Conservation (phyloP, 371 early-diverging fungal species). For the Zychaea mexicana region DNA sequence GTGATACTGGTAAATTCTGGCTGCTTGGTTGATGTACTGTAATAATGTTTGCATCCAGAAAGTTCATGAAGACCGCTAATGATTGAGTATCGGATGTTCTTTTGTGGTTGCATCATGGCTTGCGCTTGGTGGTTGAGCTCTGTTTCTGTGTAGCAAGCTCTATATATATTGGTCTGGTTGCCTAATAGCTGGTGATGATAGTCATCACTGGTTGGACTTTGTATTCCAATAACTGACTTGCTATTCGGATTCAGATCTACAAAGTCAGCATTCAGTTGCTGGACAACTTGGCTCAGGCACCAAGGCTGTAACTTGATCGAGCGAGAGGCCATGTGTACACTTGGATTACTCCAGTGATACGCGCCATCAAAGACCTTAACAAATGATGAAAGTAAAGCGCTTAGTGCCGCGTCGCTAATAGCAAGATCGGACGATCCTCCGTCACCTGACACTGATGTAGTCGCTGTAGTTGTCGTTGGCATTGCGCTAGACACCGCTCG, state of each 20-base stretch:
- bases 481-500: conserved; percentile 26
- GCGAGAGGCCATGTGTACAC: conserved; percentile 50
- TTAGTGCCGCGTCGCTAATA: background rate
- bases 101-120: background rate
- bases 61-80: conserved; percentile 58
- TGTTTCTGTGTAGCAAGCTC: background rate
- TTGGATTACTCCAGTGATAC: conserved; percentile 51
- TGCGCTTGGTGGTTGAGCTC: background rate
- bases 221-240: conserved; percentile 25
- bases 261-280: conserved; percentile 35
- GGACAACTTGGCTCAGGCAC: conserved; percentile 40
- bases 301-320: conserved; percentile 31
- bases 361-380: conserved; percentile 49
- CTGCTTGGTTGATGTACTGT: background rate
- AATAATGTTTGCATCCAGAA: background rate
- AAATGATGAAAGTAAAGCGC: conserved; percentile 29
- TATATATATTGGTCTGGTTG: background rate
- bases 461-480: background rate
- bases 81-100: conserved; percentile 44
- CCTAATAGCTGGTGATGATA: background rate
- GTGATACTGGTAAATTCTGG: background rate
- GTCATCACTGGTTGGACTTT: background rate
- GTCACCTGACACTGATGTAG: too few species aligned
- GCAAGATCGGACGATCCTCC: background rate
- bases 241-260: conserved; percentile 25